These are phyloP conservation scores for Spiraea crenata DNA, from an alignment of 331 rosid species.

Conservation along the genomic window DNA sequence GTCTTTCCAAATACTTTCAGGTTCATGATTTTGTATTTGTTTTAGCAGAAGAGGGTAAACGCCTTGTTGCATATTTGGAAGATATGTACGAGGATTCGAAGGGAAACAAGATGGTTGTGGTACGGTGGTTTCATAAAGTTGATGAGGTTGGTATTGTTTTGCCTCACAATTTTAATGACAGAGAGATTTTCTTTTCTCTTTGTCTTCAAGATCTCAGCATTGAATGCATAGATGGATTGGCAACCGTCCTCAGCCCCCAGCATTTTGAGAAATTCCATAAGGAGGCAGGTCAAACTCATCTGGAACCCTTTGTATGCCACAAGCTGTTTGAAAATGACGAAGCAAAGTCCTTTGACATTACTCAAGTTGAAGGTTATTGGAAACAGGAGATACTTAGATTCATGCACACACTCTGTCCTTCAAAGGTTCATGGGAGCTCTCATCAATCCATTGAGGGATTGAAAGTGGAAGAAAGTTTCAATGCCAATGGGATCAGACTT, in stretches of 20 bases:
- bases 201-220: slow-evolving; percentile 96
- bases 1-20: slow-evolving; percentile 38
- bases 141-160: slow-evolving; percentile 95
- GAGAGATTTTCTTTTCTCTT: slow-evolving; percentile 92
- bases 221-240: slow-evolving; percentile 95
- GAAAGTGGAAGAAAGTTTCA: slow-evolving; percentile 39
- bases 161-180: slow-evolving; percentile 75
- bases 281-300: slow-evolving; percentile 43
- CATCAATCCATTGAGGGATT: slow-evolving; percentile 41
- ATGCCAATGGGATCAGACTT: slow-evolving; percentile 41
- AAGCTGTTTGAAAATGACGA: slow-evolving; percentile 68
- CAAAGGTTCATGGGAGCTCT: slow-evolving; percentile 37
- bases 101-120: slow-evolving; percentile 96
- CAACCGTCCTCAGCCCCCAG: slow-evolving; percentile 76
- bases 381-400: slow-evolving; percentile 72
- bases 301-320: slow-evolving; percentile 66
- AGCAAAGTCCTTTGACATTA: slow-evolving; percentile 63
- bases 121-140: slow-evolving; percentile 93
- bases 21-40: slow-evolving; percentile 78
- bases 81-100: slow-evolving; percentile 88
- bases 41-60: slow-evolving; percentile 86
- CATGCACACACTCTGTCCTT: slow-evolving; percentile 44
- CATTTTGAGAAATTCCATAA: slow-evolving; percentile 64
- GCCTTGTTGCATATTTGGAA: slow-evolving; percentile 86
- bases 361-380: slow-evolving; percentile 83